phyloP scores from a whole-genome alignment of 2,329 filamentous ascomycete genomes.

The Alternaria arbusti region DNA sequence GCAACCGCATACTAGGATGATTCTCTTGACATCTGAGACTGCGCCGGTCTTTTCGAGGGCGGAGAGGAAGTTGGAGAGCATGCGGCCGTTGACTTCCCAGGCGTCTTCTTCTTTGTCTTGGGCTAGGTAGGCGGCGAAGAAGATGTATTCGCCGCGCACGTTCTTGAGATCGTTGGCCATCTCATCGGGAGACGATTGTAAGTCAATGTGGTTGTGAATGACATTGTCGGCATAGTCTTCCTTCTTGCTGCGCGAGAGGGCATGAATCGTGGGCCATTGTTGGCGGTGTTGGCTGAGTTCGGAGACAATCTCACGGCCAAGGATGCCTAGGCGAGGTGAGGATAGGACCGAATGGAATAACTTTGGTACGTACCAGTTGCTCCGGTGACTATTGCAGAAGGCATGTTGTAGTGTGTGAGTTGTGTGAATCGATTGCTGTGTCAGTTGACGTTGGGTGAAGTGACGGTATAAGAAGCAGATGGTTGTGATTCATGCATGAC shows the following conservation, averaged over 20 bases:
- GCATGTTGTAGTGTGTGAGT: conserved; percentile 20
- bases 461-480: background rate
- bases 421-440: background rate
- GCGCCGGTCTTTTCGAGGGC: conserved; percentile 54
- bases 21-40: conserved; percentile 53
- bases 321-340: conserved; percentile 41
- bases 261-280: conserved; percentile 49
- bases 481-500: conserved; percentile 8
- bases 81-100: conserved; percentile 50
- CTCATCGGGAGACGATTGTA: conserved; percentile 40
- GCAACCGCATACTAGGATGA: conserved; percentile 57
- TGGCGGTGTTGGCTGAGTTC: conserved; percentile 46
- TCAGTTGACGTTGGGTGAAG: background rate
- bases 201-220: conserved; percentile 49
- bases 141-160: conserved; percentile 50
- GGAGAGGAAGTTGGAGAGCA: conserved; percentile 58
- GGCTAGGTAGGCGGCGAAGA: conserved; percentile 54
- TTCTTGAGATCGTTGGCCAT: conserved; percentile 49
- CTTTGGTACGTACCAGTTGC: conserved; percentile 30
- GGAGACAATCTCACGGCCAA: conserved; percentile 50
- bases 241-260: conserved; percentile 51
- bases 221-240: conserved; percentile 46
- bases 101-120: conserved; percentile 47
- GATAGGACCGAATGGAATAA: background rate
- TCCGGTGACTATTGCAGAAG: conserved; percentile 41